phyloP scores from a whole-genome alignment of 2,329 filamentous ascomycete species.

The Clonostachys rosea region DNA sequence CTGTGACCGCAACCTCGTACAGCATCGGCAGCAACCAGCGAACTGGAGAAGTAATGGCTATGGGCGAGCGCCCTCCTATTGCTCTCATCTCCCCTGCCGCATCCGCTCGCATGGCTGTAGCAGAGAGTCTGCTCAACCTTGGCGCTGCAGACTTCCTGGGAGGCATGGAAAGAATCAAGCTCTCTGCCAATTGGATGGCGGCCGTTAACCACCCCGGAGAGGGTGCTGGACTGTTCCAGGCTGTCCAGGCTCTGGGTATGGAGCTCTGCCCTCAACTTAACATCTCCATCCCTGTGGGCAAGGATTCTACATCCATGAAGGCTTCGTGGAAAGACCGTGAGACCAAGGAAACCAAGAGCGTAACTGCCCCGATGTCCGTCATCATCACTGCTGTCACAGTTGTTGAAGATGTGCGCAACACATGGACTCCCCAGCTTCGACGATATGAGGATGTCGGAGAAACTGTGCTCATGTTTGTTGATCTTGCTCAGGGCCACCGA shows the following conservation, averaged over 20 bases:
- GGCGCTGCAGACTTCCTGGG: conserved; percentile 70
- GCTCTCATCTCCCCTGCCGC: conserved; percentile 86
- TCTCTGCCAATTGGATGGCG: conserved; percentile 99
- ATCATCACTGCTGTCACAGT: conserved; percentile 88
- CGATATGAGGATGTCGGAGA: conserved; percentile 84
- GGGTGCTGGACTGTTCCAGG: conserved; percentile 87
- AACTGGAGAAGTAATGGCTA: conserved; percentile 94
- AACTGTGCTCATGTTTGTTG: conserved; percentile 83
- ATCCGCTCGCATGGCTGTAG: conserved; percentile 94
- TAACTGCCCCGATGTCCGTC: conserved; percentile 86
- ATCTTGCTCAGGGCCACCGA: conserved; percentile 67
- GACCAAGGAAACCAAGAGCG: conserved; percentile 68
- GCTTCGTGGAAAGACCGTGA: conserved; percentile 81
- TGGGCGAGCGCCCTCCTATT: conserved; percentile 87
- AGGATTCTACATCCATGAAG: conserved; percentile 99
- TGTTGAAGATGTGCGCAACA: conserved; percentile 76
- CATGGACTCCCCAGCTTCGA: conserved; percentile 89
- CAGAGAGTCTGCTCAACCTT: conserved; percentile 88
- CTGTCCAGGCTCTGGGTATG: conserved; percentile 88
- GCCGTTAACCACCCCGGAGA: conserved; percentile 92
- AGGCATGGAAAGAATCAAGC: conserved; percentile 72
- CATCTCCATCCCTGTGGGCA: conserved; percentile 91
- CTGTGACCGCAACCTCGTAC: conserved; percentile 83
- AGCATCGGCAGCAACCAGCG: conserved; percentile 59
- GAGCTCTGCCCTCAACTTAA: conserved; percentile 87